A percentile compares a stretch with the other conserved stretches of the same genome.
Evolutionary conservation across 768 basidiomycete species (phyloP).

Genomic region (Cystoderma amianthinum): DNA sequence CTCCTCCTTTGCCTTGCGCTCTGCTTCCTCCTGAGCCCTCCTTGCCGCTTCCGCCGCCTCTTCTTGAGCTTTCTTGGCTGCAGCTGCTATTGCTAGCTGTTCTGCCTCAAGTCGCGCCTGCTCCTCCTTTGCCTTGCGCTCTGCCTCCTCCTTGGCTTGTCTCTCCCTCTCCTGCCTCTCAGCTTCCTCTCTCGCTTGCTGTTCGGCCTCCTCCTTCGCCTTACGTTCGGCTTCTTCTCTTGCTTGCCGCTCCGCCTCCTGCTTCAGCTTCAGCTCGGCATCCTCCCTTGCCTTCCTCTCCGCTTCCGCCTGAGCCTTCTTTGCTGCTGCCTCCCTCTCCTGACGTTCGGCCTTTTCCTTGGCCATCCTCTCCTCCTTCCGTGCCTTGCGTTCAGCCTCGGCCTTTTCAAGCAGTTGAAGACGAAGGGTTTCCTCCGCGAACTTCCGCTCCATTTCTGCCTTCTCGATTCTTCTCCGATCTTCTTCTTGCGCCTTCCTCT

Average conservation of each 20-base stretch:
- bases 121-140: not conserved
- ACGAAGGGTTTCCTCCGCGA: not conserved
- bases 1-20: not conserved
- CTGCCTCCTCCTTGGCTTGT: not conserved
- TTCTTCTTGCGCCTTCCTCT: not conserved
- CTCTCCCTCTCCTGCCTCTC: not conserved
- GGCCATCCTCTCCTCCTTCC: not conserved
- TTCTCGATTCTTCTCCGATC: not conserved
- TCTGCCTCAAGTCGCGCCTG: too few relatives aligned
- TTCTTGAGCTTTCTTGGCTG: too few relatives aligned
- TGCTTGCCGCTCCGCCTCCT: not conserved
- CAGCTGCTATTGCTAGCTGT: too few relatives aligned
- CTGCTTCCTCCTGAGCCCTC: not conserved
- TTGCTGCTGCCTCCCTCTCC: not conserved
- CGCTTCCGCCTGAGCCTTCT: not conserved
- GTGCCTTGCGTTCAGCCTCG: not conserved
- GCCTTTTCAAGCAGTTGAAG: not conserved
- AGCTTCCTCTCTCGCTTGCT: not conserved
- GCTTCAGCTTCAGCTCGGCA: not conserved
- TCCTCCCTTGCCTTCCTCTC: not conserved
- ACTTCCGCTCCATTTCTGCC: not conserved
- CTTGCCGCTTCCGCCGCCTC: not conserved
- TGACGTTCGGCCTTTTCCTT: not conserved
- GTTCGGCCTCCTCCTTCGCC: not conserved
- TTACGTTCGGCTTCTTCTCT: not conserved